phyloP scores from a whole-genome alignment of 2,329 filamentous ascomycete species.

The Bimuria novae-zelandiae region DNA sequence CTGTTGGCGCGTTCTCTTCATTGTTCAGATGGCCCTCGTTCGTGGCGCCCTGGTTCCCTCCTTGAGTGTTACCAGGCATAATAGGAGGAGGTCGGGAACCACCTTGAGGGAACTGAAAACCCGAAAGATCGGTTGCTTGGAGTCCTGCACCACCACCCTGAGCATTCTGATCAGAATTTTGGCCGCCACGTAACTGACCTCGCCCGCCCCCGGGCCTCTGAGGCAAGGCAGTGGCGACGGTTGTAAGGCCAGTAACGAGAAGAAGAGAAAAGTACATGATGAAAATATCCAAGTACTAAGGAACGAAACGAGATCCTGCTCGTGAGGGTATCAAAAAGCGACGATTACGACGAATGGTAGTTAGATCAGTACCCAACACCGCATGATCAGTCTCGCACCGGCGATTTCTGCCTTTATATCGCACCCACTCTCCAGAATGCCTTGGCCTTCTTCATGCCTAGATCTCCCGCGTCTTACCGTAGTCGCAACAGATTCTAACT shows the following conservation, averaged over 20 bases:
- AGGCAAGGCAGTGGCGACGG: neutral
- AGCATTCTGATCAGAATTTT: neutral
- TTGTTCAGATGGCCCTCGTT: neutral
- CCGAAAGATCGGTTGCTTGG: neutral
- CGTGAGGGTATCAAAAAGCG: conserved; percentile 2
- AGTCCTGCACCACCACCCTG: neutral
- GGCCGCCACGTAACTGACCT: neutral
- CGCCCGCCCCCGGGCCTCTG: conserved; percentile 1
- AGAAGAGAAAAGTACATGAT: conserved; percentile 2
- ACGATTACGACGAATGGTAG: neutral
- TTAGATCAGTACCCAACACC: neutral
- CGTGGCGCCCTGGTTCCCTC: neutral
- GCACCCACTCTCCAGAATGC: neutral
- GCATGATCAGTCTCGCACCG: neutral
- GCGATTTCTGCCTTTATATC: neutral
- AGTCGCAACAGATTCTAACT: neutral
- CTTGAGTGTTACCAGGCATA: neutral
- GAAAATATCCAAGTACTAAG: neutral
- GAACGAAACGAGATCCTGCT: neutral
- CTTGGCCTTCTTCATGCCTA: neutral
- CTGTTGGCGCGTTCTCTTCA: neutral
- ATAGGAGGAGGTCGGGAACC: neutral
- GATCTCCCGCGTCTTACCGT: neutral
- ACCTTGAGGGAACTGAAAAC: neutral
- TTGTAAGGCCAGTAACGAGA: neutral